Percentiles rank a stretch among this genome's conserved stretches.
phyloP scores from a whole-genome alignment of 371 early-diverging fungal genomes.

The Rhizopus microsporus region DNA sequence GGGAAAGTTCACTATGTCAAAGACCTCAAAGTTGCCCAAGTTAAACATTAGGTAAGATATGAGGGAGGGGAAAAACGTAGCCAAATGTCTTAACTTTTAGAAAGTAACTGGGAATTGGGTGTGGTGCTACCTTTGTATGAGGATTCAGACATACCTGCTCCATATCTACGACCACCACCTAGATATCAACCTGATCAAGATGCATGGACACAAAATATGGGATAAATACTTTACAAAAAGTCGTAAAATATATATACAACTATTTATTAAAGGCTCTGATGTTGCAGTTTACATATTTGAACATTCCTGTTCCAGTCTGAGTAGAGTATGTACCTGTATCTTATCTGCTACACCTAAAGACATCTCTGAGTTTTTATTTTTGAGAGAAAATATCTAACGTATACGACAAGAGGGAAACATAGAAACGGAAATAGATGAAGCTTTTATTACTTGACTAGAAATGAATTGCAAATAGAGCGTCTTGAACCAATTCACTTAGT shows the following conservation, averaged over 20 bases:
- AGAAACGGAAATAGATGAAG: too few relatives aligned
- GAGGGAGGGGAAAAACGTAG: background rate
- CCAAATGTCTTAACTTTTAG: background rate
- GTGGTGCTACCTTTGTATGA: slow-evolving; percentile 41
- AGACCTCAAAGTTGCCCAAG: slow-evolving; percentile 31
- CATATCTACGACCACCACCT: slow-evolving; percentile 43
- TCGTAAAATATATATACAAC: background rate
- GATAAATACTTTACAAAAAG: background rate
- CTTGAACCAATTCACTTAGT: background rate
- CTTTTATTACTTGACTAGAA: too few relatives aligned
- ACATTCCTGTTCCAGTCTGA: too few relatives aligned
- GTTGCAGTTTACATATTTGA: too few relatives aligned
- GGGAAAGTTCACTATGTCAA: slow-evolving; percentile 37
- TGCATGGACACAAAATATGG: slow-evolving; percentile 47
- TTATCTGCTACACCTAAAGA: too few relatives aligned
- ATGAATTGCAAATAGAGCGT: too few relatives aligned
- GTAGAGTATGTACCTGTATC: too few relatives aligned
- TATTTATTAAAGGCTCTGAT: background rate
- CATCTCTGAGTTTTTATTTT: too few relatives aligned
- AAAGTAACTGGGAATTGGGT: slow-evolving; percentile 54
- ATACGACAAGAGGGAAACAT: too few relatives aligned
- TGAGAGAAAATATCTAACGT: too few relatives aligned
- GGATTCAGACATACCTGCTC: slow-evolving; percentile 32
- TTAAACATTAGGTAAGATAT: slow-evolving; percentile 38
- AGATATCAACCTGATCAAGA: slow-evolving; percentile 31